Evolutionary conservation across 768 basidiomycete genomes (phyloP), one percentile per base, ranked within the genome.

Genomic region (Boletus rufocinnamomeus): DNA sequence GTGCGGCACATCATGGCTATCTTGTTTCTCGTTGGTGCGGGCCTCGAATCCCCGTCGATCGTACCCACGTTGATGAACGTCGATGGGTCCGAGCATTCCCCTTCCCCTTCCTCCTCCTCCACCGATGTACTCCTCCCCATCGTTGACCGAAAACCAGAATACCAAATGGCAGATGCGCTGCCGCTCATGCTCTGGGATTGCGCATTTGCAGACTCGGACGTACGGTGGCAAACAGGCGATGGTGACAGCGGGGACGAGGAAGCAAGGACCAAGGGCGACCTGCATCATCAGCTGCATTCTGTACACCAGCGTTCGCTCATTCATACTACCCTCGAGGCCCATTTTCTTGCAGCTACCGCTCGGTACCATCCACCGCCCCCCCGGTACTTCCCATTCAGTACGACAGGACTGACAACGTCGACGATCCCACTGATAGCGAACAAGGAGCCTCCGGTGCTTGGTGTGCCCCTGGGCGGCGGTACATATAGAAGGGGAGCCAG

Each of bases 101-200:
- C 2, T 25, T 37, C 35, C 11, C 40, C 45, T 1, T 11, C 25
- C 35, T n/a, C 30, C 8, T 50, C 50, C 30, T 40, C 59, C 8
- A 11, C 34, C n/a, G 54, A 63, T 23, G 16, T 63, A 62, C 56
- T 77, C 74, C 73, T 79, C 14, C 75, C 82, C 38, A 69, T 86
- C 17, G 81, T 93, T 27, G 79, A 84, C 56, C 72, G 82, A 51
- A 95, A 95, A 70, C 96, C 96, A 3, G 84, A 85, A 49, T 98
- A 98, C 70, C 87, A 90, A 64, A 98, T 98, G 91, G 94, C 95
- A 8, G 90, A 95, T 63, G 88, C 84, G 1, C 79, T 97, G 0
- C 95, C 96, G 2, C 83, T 99, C 40, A 82, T 98, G 74, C 84
- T 98, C 16, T 96, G 94, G 90, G 87, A 92, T 27, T 95, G 94